phyloP scores from a whole-genome alignment of 2,329 filamentous ascomycete species.

The Fusarium bactridioides region DNA sequence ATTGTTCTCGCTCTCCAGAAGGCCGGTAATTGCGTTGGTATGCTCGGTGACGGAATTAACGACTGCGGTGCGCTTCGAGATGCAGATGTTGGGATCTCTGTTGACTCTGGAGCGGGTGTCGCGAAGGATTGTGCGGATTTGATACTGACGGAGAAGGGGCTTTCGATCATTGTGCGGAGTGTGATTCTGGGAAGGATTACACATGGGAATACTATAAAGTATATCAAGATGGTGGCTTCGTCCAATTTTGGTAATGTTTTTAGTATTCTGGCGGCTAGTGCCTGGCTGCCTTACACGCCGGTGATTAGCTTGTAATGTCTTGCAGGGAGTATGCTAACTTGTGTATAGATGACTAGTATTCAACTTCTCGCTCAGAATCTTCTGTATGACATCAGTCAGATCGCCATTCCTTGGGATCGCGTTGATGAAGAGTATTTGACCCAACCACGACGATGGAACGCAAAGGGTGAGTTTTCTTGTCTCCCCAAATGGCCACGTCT shows the following conservation, averaged over 20 bases:
- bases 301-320: not conserved
- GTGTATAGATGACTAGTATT: not conserved
- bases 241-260: conserved; percentile 3
- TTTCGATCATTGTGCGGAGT: not conserved
- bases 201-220: not conserved
- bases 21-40: not conserved
- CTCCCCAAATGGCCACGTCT: not conserved
- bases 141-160: not conserved
- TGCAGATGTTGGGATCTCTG: conserved; percentile 1
- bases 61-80: not conserved
- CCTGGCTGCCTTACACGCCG: not conserved
- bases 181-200: not conserved
- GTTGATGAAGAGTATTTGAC: not conserved
- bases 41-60: not conserved
- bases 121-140: not conserved
- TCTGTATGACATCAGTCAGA: not conserved
- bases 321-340: not conserved
- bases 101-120: not conserved
- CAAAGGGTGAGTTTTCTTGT: not conserved
- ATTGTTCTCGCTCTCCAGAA: not conserved
- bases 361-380: not conserved
- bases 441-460: not conserved
- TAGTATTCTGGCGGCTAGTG: not conserved
- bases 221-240: conserved; percentile 2
- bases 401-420: not conserved